These are phyloP conservation scores for Sporothrix curviconia DNA, from an alignment of 2,329 filamentous ascomycete species.

Conservation along the genomic window DNA sequence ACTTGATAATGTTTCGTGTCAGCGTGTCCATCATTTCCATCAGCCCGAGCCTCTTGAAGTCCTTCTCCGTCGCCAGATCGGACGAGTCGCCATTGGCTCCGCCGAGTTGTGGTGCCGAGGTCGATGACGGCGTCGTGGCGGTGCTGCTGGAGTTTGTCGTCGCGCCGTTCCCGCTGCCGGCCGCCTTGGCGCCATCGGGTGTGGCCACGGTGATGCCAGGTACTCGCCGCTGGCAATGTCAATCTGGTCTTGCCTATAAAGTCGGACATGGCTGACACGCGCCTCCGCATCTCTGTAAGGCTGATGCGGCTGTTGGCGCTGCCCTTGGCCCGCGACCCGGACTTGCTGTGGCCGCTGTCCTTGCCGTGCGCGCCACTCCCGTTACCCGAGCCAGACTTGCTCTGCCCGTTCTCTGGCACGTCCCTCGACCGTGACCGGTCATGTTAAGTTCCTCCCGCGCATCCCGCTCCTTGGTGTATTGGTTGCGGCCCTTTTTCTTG, in stretches of 20 bases:
- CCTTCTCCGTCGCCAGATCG: slow-evolving; percentile 28
- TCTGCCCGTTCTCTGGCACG: slow-evolving; percentile 40
- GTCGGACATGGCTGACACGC: slow-evolving; percentile 76
- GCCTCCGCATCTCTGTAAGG: slow-evolving; percentile 81
- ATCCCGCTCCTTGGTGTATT: slow-evolving; percentile 74
- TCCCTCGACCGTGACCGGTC: slow-evolving; percentile 47
- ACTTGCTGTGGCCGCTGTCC: slow-evolving; percentile 35
- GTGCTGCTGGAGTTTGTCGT: not conserved
- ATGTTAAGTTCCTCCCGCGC: slow-evolving; percentile 45
- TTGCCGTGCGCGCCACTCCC: slow-evolving; percentile 13
- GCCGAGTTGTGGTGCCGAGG: not conserved
- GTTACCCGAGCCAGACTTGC: slow-evolving; percentile 26
- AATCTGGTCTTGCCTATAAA: slow-evolving; percentile 86
- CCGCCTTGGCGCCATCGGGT: slow-evolving; percentile 29
- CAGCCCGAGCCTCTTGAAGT: slow-evolving; percentile 70
- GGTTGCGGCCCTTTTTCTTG: slow-evolving; percentile 68
- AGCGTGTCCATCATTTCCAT: slow-evolving; percentile 88
- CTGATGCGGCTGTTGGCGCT: slow-evolving; percentile 63
- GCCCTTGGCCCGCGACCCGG: slow-evolving; percentile 45
- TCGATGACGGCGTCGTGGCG: slow-evolving; percentile 3
- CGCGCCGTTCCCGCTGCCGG: not conserved
- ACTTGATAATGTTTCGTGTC: slow-evolving; percentile 72
- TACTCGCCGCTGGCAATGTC: slow-evolving; percentile 64
- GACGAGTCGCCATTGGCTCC: not conserved
- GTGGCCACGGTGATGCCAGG: slow-evolving; percentile 1